A percentile compares a stretch with the other conserved stretches of the same genome.
Evolutionary conservation across 805 yeast species (phyloP).

Genomic region (Lachancea dasiensis): DNA sequence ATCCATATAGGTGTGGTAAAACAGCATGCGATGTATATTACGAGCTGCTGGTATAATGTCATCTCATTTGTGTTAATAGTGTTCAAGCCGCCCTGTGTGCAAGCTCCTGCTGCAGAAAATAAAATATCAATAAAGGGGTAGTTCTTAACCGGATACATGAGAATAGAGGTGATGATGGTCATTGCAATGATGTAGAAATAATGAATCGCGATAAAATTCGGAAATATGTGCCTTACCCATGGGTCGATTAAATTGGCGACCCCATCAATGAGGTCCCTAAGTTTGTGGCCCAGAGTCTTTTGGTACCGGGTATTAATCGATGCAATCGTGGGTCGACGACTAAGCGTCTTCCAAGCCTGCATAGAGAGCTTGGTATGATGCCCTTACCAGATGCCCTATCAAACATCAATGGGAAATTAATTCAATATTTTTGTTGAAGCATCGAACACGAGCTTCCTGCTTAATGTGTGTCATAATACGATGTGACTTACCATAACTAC

Average conservation of each 20-base stretch:
- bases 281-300: conserved; percentile 36
- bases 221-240: conserved; percentile 35
- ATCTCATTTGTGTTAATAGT: conserved; percentile 64
- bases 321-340: conserved; percentile 23
- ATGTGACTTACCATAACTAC: too few species aligned
- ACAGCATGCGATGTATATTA: conserved; percentile 54
- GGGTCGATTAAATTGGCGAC: conserved; percentile 32
- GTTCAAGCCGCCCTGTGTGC: conserved; percentile 90
- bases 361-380: not conserved
- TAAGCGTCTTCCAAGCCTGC: conserved; percentile 16
- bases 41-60: conserved; percentile 72
- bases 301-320: conserved; percentile 22
- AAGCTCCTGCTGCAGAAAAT: conserved; percentile 67
- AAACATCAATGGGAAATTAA: too few species aligned
- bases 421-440: too few species aligned
- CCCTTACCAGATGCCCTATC: too few species aligned
- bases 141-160: conserved; percentile 71
- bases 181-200: conserved; percentile 61
- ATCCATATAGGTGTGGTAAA: conserved; percentile 84
- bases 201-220: conserved; percentile 53
- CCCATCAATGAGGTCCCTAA: conserved; percentile 35
- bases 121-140: conserved; percentile 69
- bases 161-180: conserved; percentile 62
- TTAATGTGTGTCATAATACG: too few species aligned
- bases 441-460: too few species aligned